Percentiles rank a stretch among this genome's conserved stretches.
These are phyloP conservation scores for Fusarium xyrophilum DNA, from an alignment of 2,329 filamentous ascomycete genomes.

Conservation along the genomic window DNA sequence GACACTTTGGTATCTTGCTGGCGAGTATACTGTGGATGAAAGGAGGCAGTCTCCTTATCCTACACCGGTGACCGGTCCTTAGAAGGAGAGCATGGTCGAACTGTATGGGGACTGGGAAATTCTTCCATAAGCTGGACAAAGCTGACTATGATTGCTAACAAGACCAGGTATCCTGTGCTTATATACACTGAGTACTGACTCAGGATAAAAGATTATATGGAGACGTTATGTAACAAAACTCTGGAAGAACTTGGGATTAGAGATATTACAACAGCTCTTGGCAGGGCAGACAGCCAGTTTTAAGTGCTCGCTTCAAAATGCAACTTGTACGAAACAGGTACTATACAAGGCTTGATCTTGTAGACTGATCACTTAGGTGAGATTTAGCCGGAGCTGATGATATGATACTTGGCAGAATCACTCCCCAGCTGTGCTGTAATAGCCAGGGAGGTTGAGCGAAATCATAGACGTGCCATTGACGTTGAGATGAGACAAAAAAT, in stretches of 20 bases:
- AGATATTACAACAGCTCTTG: not conserved
- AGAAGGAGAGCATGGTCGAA: not conserved
- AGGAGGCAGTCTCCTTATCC: too few relatives aligned
- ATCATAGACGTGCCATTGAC: not conserved
- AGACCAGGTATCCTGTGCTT: not conserved
- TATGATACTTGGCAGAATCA: not conserved
- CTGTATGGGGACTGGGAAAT: not conserved
- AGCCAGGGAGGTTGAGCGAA: not conserved
- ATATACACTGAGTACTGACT: constrained; percentile 10
- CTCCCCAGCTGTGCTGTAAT: not conserved
- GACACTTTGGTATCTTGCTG: too few relatives aligned
- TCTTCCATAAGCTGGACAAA: not conserved
- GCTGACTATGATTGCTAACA: not conserved
- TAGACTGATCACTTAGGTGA: not conserved
- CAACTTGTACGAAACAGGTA: not conserved
- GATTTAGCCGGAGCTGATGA: not conserved
- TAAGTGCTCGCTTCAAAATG: not conserved
- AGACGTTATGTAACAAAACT: not conserved
- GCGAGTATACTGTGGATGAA: too few relatives aligned
- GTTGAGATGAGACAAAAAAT: not conserved
- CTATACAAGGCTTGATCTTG: not conserved
- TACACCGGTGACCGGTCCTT: too few relatives aligned
- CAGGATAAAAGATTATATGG: not conserved
- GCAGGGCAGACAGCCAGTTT: not conserved
- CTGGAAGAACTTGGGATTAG: constrained; percentile 1